Percentiles rank a stretch among this genome's conserved stretches.
phyloP scores from a whole-genome alignment of 2,329 filamentous ascomycete species.

The Leptosphaerulina australis region DNA sequence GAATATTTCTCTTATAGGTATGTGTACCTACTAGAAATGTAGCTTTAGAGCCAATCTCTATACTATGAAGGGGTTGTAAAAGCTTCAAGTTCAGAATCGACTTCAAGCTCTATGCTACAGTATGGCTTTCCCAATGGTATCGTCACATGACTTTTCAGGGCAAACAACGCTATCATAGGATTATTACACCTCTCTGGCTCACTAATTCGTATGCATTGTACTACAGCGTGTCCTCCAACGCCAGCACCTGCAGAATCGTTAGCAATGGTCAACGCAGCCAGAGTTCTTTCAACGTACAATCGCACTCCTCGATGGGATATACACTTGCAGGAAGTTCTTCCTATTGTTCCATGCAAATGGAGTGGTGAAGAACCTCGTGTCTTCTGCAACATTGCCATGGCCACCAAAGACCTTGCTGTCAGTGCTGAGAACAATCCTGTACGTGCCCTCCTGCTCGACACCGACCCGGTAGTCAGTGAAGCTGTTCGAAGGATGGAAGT shows the following conservation, averaged over 20 bases:
- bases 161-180: constrained; percentile 7
- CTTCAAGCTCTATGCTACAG: constrained; percentile 5
- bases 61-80: background rate
- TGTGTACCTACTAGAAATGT: too few relatives aligned
- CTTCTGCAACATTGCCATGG: constrained; percentile 74
- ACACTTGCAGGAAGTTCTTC: constrained; percentile 90
- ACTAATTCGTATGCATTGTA: too few relatives aligned
- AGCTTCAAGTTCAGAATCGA: background rate
- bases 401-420: constrained; percentile 82
- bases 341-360: constrained; percentile 87
- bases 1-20: too few relatives aligned
- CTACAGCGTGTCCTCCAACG: constrained; percentile 39
- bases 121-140: constrained; percentile 15
- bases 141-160: background rate
- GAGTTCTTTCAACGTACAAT: constrained; percentile 64
- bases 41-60: background rate
- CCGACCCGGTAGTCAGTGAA: constrained; percentile 94
- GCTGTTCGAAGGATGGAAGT: constrained; percentile 85
- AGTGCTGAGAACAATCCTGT: constrained; percentile 82
- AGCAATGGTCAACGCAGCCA: background rate
- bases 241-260: constrained; percentile 31
- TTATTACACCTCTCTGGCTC: background rate
- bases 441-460: constrained; percentile 82
- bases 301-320: constrained; percentile 82
- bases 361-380: constrained; percentile 90